These are phyloP conservation scores for Collybiopsis luxurians DNA, from an alignment of 768 basidiomycete genomes.

Conservation along the genomic window DNA sequence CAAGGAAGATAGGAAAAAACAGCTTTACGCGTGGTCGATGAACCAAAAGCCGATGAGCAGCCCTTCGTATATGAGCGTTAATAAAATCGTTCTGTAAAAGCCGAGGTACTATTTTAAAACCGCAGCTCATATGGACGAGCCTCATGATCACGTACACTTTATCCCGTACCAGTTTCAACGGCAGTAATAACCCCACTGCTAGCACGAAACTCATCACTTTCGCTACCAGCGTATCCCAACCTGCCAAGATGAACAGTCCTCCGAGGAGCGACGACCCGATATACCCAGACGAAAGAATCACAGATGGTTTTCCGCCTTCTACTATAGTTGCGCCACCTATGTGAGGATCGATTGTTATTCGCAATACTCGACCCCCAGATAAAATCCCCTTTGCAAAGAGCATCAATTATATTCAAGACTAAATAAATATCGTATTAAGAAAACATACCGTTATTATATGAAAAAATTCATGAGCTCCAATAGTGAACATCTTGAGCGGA, in stretches of 20 bases:
- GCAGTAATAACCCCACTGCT: constrained; percentile 82
- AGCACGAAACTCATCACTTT: constrained; percentile 93
- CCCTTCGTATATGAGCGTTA: constrained; percentile 81
- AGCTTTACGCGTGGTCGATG: constrained; percentile 80
- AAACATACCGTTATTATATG: constrained; percentile 71
- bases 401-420: background rate
- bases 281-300: constrained; percentile 79
- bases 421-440: constrained; percentile 3
- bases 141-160: constrained; percentile 63
- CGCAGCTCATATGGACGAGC: too few relatives aligned
- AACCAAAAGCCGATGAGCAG: constrained; percentile 94
- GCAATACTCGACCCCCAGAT: constrained; percentile 74
- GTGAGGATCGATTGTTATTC: constrained; percentile 83
- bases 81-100: constrained; percentile 71
- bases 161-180: constrained; percentile 82
- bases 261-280: constrained; percentile 81
- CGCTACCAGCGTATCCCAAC: constrained; percentile 86
- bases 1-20: constrained; percentile 4
- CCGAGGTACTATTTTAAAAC: background rate
- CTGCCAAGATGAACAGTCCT: constrained; percentile 78
- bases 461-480: constrained; percentile 87
- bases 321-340: constrained; percentile 75
- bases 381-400: constrained; percentile 58
- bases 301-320: constrained; percentile 69
- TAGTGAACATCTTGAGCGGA: constrained; percentile 84